Percentiles rank a stretch among this genome's conserved stretches.
phyloP scores from a whole-genome alignment of 2,329 filamentous ascomycete genomes.

The Beauveria sp. region DNA sequence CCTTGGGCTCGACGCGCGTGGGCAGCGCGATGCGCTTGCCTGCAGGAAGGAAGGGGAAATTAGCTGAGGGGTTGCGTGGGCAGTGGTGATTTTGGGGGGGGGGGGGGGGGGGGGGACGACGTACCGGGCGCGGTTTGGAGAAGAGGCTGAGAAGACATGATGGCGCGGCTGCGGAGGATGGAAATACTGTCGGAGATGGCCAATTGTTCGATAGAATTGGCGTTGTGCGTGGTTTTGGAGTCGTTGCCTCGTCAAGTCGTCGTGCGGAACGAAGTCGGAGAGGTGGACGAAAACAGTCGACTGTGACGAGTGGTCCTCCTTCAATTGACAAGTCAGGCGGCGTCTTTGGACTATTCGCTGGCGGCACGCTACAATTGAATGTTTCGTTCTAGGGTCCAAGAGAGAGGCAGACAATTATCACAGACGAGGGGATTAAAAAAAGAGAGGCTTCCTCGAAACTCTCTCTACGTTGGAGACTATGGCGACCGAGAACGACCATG shows the following conservation, averaged over 20 bases:
- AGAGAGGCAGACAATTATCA: not conserved
- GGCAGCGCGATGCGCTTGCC: constrained; percentile 98
- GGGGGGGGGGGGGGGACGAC: constrained; percentile 16
- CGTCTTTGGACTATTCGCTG: not conserved
- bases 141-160: constrained; percentile 93
- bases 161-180: constrained; percentile 18
- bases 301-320: not conserved
- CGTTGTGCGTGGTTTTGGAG: not conserved
- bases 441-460: not conserved
- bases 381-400: not conserved
- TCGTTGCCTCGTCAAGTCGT: not conserved
- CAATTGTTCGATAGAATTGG: not conserved
- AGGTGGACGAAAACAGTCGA: not conserved
- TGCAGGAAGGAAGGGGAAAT: constrained; percentile 28
- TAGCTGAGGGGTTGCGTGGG: not conserved
- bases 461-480: not conserved
- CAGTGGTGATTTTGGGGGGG: not conserved
- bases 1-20: constrained; percentile 96
- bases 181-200: not conserved
- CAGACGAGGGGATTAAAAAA: not conserved
- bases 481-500: constrained; percentile 1
- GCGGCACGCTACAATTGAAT: not conserved
- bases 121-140: constrained; percentile 88
- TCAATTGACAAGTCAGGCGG: not conserved
- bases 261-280: not conserved